Evolutionary conservation across 768 basidiomycete genomes (phyloP).

Genomic region (Agrocybe pediades): DNA sequence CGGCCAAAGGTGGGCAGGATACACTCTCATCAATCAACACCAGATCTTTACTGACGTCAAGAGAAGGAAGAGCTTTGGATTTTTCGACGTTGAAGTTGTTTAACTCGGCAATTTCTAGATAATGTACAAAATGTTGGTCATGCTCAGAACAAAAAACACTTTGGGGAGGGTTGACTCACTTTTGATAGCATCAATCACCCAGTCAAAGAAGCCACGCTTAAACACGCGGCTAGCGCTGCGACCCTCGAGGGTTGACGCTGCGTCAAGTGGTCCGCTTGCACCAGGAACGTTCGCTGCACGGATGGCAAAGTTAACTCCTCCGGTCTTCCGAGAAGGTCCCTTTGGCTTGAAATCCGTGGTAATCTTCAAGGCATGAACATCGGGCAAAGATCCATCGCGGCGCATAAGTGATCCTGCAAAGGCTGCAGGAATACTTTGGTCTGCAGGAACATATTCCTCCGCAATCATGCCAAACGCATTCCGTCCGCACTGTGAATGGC

Average conservation of each 20-base stretch:
- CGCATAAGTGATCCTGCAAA: conserved; percentile 30
- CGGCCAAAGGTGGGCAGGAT: conserved; percentile 25
- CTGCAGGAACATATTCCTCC: conserved; percentile 37
- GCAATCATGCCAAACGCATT: conserved; percentile 45
- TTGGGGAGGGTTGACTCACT: conserved; percentile 16
- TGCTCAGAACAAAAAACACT: neutral
- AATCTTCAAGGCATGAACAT: conserved; percentile 41
- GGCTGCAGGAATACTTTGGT: conserved; percentile 42
- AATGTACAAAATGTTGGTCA: conserved; percentile 1
- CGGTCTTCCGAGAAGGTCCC: conserved; percentile 12
- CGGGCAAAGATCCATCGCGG: conserved; percentile 32
- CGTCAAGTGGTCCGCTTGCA: conserved; percentile 24
- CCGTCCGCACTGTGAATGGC: conserved; percentile 37
- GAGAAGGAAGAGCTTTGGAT: conserved; percentile 26
- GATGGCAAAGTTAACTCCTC: conserved; percentile 33
- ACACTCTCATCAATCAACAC: conserved; percentile 31
- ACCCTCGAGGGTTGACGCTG: conserved; percentile 11
- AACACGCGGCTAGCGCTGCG: conserved; percentile 16
- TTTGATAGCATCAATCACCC: conserved; percentile 28
- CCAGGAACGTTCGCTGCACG: conserved; percentile 33
- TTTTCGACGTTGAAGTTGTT: conserved; percentile 34
- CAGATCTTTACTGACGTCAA: conserved; percentile 32
- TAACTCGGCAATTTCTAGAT: conserved; percentile 22
- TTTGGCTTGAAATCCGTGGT: conserved; percentile 36
- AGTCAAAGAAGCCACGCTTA: conserved; percentile 27